Conservation (phyloP, 306 rosid genomes). For the Comarum palustre region DNA sequence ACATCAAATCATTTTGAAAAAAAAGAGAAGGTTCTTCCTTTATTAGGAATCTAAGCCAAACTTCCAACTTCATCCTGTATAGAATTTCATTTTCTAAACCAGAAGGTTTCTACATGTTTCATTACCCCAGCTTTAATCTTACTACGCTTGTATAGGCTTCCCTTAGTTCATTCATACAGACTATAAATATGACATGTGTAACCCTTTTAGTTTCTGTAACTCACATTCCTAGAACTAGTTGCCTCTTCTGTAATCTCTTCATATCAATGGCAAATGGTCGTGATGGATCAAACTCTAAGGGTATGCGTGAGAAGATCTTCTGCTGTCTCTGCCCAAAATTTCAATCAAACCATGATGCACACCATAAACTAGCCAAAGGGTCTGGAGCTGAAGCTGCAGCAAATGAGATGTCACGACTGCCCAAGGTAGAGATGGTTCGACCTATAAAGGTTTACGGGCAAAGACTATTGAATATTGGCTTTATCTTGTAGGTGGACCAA, state of each 20-base stretch:
- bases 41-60: slow-evolving; percentile 29
- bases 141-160: background rate
- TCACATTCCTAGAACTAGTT: background rate
- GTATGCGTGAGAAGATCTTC: slow-evolving; percentile 25
- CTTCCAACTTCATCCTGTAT: background rate
- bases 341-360: background rate
- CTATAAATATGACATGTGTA: slow-evolving; percentile 5
- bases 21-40: background rate
- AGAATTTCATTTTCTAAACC: no score
- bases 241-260: background rate
- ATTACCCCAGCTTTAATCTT: background rate
- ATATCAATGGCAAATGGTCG: slow-evolving; percentile 20
- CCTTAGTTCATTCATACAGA: background rate
- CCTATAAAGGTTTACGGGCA: background rate
- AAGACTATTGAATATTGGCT: no score
- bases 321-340: slow-evolving; percentile 13
- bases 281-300: slow-evolving; percentile 1
- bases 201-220: background rate
- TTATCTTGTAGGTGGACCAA: no score
- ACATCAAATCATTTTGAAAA: slow-evolving; percentile 16
- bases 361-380: background rate
- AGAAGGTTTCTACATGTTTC: background rate
- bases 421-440: background rate
- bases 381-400: background rate
- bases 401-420: background rate